Percentiles rank a stretch among this genome's conserved stretches.
Conservation (phyloP, 441 rosid genomes). For the Eutrema salsugineum region DNA sequence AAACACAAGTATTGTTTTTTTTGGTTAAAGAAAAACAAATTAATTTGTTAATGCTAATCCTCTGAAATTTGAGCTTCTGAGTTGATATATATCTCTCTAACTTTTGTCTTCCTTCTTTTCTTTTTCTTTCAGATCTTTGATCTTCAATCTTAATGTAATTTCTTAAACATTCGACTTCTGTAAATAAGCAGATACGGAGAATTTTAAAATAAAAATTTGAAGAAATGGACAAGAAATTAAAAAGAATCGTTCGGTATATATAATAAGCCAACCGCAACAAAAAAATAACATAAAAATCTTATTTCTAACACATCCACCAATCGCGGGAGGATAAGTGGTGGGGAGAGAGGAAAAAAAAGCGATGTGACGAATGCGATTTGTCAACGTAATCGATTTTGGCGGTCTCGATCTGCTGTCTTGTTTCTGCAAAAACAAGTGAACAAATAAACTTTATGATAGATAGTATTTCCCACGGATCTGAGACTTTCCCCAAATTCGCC, state of each 20-base stretch:
- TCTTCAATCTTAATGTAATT: too few relatives aligned
- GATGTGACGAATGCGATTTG: slow-evolving; percentile 6
- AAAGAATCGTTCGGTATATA: not conserved
- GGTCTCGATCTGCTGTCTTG: not conserved
- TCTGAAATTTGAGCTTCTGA: too few relatives aligned
- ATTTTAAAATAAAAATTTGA: not conserved
- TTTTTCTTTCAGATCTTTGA: too few relatives aligned
- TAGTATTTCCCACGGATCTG: slow-evolving; percentile 10
- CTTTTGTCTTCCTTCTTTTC: not conserved
- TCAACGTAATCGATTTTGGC: slow-evolving; percentile 2
- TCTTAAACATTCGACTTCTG: not conserved
- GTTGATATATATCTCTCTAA: too few relatives aligned
- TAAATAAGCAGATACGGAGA: not conserved
- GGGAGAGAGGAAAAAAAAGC: not conserved
- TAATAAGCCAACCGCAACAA: not conserved
- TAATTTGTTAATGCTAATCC: not conserved
- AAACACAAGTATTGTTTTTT: too few relatives aligned
- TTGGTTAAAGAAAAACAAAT: too few relatives aligned
- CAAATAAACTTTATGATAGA: not conserved
- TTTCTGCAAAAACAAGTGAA: slow-evolving; percentile 18
- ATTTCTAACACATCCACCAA: not conserved
- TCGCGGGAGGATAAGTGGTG: slow-evolving; percentile 13
- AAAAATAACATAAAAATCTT: not conserved
- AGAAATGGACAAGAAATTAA: not conserved
- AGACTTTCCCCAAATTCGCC: not conserved